Conservation (phyloP, 257 asterid genomes). For the Solanum pinnatisectum region DNA sequence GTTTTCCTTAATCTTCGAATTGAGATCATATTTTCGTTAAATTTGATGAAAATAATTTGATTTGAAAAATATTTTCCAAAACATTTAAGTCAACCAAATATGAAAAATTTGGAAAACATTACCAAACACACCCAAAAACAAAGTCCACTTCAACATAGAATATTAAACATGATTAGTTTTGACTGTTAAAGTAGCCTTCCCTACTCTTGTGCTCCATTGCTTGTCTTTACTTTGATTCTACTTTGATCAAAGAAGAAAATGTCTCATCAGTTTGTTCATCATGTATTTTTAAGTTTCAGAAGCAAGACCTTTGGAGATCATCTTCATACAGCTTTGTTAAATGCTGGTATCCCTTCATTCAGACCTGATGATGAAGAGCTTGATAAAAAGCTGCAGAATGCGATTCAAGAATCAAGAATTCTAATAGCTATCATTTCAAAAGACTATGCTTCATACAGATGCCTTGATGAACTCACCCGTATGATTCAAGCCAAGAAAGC, state of each 20-base stretch:
- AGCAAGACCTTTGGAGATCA: background rate
- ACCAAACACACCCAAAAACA: too few relatives aligned
- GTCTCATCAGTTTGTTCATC: background rate
- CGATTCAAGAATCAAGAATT: background rate
- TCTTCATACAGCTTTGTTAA: background rate
- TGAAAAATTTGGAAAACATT: too few relatives aligned
- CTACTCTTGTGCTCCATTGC: background rate
- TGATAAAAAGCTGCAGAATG: background rate
- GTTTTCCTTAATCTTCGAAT: too few relatives aligned
- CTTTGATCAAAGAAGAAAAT: background rate
- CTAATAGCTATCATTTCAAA: background rate
- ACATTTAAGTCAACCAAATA: too few relatives aligned
- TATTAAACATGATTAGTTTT: background rate
- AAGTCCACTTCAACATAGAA: background rate
- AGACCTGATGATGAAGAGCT: background rate
- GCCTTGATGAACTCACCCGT: background rate
- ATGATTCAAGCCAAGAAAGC: background rate
- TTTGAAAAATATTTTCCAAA: too few relatives aligned
- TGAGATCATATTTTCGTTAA: too few relatives aligned
- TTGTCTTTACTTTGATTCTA: background rate
- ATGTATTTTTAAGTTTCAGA: slow-evolving; percentile 4
- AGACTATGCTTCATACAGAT: background rate
- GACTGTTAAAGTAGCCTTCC: background rate
- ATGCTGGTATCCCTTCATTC: background rate
- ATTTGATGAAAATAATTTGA: too few relatives aligned